Base-by-base conservation (phyloP, 768 basidiomycete species). In the Gloeostereum incarnatum region DNA sequence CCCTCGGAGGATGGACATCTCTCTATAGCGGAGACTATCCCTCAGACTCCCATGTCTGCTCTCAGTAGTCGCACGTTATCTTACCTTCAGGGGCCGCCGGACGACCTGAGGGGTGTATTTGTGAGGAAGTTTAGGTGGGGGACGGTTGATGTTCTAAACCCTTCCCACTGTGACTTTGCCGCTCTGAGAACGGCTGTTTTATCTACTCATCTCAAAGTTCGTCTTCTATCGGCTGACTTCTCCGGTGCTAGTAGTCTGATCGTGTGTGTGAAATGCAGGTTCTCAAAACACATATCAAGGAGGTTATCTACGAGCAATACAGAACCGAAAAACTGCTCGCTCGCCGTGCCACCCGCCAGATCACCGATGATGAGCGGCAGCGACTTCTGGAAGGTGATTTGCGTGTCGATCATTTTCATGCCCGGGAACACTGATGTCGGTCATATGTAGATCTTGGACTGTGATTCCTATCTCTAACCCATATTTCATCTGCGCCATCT, bases 301-400 rank as follows among this genome's bases (percentile, higher is more conserved):
- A 94, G 56, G 85, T 90, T 40, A 61, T 93, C 59, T 97, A 97
- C 57, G 93, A 97, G 66, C 81, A 81, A 50, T 97, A 82, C 59
- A 71, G 93, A 52, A 92, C 88, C 1, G 89, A 91, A 65, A 90
- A 90, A 60, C 73, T 92, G 40, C 75, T 92, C 14, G 87, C 85
- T 31, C 73, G 86, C 46, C 81, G 89, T 45, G 88, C 84, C 16
- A 90, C 88, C 16, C 71, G 73, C 49, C 72, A 77, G 46, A 87
- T 90, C 48, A 75, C 78, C 38, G 80, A 85, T 36, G 80, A 78
- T 46, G 75, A 87, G 52, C 66, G 78, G 48, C 73, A 78, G 49
- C 71, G 78, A 49, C 61, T 91, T 52, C 57, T 90, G 48, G 71
- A 83, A 69, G 84, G 86, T 83, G 41, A 27, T n/a, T n/a, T n/a